phyloP scores from a whole-genome alignment of 2,329 filamentous ascomycete species.

The Diaporthe sp. region DNA sequence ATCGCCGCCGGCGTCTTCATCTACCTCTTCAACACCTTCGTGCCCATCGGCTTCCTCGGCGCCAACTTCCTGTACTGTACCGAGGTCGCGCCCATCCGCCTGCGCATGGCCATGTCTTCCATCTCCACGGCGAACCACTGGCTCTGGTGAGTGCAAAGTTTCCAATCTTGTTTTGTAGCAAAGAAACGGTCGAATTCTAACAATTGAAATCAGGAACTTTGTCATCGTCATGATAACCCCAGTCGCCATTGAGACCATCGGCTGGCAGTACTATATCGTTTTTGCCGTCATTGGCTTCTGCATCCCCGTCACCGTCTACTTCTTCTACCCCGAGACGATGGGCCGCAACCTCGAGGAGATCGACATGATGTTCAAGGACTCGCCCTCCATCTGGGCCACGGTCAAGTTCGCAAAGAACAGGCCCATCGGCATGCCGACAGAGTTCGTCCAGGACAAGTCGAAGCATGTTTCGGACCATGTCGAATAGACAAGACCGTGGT shows the following conservation, averaged over 20 bases:
- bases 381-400: slow-evolving; percentile 52
- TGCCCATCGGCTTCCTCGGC: slow-evolving; percentile 70
- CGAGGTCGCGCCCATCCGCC: slow-evolving; percentile 66
- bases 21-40: slow-evolving; percentile 72
- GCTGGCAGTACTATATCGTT: slow-evolving; percentile 65
- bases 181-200: neutral
- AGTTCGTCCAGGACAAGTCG: slow-evolving; percentile 38
- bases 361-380: slow-evolving; percentile 58
- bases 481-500: neutral
- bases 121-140: slow-evolving; percentile 69
- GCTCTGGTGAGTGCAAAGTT: slow-evolving; percentile 55
- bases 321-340: slow-evolving; percentile 65
- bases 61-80: slow-evolving; percentile 73
- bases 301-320: slow-evolving; percentile 59
- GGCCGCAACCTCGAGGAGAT: slow-evolving; percentile 63
- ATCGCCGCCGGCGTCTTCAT: slow-evolving; percentile 69
- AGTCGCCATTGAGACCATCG: slow-evolving; percentile 63
- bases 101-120: slow-evolving; percentile 67
- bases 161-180: neutral
- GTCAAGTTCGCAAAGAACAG: slow-evolving; percentile 54
- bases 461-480: slow-evolving; percentile 32
- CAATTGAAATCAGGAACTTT: slow-evolving; percentile 52
- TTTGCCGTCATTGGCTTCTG: slow-evolving; percentile 61
- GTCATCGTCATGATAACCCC: slow-evolving; percentile 60
- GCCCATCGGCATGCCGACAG: slow-evolving; percentile 42